Base-by-base conservation (phyloP, 1,284 basidiomycete genomes). In the Caloboletus firmus region DNA sequence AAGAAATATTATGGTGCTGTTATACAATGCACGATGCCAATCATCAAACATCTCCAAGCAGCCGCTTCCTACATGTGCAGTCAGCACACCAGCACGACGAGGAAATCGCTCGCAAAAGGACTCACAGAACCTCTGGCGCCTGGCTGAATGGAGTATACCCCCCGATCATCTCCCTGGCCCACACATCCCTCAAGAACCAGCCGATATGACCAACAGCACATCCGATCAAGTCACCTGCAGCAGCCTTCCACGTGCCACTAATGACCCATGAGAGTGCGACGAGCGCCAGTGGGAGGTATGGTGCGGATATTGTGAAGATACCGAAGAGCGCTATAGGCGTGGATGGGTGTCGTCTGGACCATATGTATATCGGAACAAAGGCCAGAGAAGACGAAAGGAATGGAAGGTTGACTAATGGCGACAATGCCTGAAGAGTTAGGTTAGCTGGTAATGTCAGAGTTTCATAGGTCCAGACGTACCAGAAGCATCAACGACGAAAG, bases 321-420 rank as follows among this genome's bases (percentile, higher is more conserved):
- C 97, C 96, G 64, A 99, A 97, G 26, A 99, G 80, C 5, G 93
- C 95, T 59, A 99, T 91, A n/a, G 93, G 91, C 5, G 95, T 91
- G 30, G 90, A 87, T 2, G 95, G 93, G 69, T 98, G 97, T 15
- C 95, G 79, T 46, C 97, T 79, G 9, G 94, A 93, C 96, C 97
- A 99, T 56, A 99, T 79, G 71, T 99, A 99, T 45, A 98, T 96
- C 4, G 97, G 88, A 3, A 96, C 90, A 67, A 96, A 96, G 0
- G 93, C 93, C 20, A 96, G 80, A 0, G 91, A 85, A 0, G 91
- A 89, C 2, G 92, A 92, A 51, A 95, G 85, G 73, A 97, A 95
- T 0, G 94, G 94, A 22, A 95, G 83, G 56, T 92, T 94, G 61
- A 95, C 85, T 7, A 96, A 78, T 0, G 93, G 93, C 0, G 93